Evolutionary conservation across 164 flowering plant species (phyloP), one percentile per base, ranked within the genome.

Genomic region (Aristolochia californica): DNA sequence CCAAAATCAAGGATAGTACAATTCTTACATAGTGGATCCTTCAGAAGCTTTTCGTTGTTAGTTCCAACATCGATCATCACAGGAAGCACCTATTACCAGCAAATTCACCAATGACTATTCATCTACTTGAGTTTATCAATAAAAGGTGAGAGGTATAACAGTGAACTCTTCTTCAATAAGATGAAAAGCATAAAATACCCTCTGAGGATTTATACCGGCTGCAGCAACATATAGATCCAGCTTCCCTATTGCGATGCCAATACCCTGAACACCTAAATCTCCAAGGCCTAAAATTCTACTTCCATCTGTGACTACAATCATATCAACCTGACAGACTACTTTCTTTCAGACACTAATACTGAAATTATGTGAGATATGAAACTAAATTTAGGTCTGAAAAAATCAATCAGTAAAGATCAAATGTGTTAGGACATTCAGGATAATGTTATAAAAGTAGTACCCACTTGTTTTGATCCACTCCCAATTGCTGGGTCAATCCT

Each of bases 271-370:
- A 48, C 97, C 98, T 68, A 87, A 91, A 74, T 93, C 98, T 67
- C 98, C 98, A 68, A 93, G 96, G 66, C 98, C 98, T 73, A 93
- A 74, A 67, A 93, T 85, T 75, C 98, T 80, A 71, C 97, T 87
- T 69, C 98, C 98, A 81, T 93, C 98, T 8, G 98, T 93, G 60
- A 93, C 98, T 61, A 93, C 98, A 68, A 93, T 89, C 97, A 93
- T 93, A 75, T 93, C 98, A 66, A 93, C 98, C 96, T 91, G 68
- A 66, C 76, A 54, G 21, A 34, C 11, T 34, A 7, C 40, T 34
- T 34, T 34, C 40, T 3, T 34, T 34, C 40, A 34, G 40, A 34
- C 7, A 8, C 10, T 34, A 34, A 34, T 34, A 34, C 40, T 34
- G 40, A 34, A 34, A 34, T 34, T 1, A 34, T 34, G 40, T 2